Conservation (phyloP, 1,139 yeast species). For the Yamadazyma spencermartinsiae region DNA sequence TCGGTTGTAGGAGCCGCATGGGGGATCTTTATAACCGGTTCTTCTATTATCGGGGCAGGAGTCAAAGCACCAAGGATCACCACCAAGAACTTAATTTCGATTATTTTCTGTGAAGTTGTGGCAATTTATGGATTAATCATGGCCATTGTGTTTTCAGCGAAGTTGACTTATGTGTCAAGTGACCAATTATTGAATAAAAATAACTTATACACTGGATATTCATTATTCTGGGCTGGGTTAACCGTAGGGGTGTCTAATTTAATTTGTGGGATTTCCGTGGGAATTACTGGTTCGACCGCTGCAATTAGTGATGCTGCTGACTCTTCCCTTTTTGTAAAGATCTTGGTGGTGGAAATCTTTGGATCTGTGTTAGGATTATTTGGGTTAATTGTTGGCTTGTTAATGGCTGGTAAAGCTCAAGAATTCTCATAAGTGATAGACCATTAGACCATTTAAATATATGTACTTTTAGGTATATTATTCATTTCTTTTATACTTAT, state of each 20-base stretch:
- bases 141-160: constrained; percentile 96
- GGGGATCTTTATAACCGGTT: constrained; percentile 97
- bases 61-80: constrained; percentile 97
- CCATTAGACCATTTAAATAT: neutral
- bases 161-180: constrained; percentile 71
- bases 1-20: constrained; percentile 98
- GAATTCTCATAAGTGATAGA: constrained; percentile 52
- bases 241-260: constrained; percentile 93
- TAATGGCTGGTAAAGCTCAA: constrained; percentile 94
- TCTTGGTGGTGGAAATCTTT: constrained; percentile 93
- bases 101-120: constrained; percentile 98
- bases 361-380: constrained; percentile 95
- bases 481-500: constrained; percentile 1
- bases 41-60: constrained; percentile 96
- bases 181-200: constrained; percentile 69
- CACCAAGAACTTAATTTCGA: constrained; percentile 92
- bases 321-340: constrained; percentile 90
- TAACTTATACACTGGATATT: constrained; percentile 88
- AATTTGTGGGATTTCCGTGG: constrained; percentile 97
- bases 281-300: constrained; percentile 96
- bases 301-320: constrained; percentile 99
- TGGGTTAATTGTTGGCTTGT: constrained; percentile 90
- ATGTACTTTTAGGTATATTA: neutral
- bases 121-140: constrained; percentile 97
- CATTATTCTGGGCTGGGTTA: constrained; percentile 97